Percentiles rank a stretch among this genome's conserved stretches.
Evolutionary conservation across 2,329 filamentous ascomycete genomes (phyloP).

Genomic region (Phaeosphaeriaceae sp.): DNA sequence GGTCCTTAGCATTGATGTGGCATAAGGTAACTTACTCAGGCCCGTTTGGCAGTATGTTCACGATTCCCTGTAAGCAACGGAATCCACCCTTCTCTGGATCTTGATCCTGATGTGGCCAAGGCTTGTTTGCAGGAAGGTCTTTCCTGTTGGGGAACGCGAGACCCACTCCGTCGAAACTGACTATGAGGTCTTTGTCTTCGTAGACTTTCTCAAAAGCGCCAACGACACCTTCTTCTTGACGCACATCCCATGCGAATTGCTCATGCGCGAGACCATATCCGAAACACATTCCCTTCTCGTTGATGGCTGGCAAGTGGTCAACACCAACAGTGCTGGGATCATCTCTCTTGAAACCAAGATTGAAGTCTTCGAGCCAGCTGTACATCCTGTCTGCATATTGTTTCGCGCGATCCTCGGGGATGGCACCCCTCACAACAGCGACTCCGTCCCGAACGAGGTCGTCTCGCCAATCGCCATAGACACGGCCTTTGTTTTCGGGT

Average conservation of each 20-base stretch:
- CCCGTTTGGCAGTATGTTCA: conserved; percentile 39
- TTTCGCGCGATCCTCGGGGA: conserved; percentile 27
- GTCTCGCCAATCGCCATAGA: conserved; percentile 39
- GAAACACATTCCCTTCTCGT: conserved; percentile 48
- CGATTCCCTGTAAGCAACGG: conserved; percentile 53
- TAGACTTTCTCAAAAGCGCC: conserved; percentile 54
- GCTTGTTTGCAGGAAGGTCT: conserved; percentile 37
- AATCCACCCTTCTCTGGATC: conserved; percentile 46
- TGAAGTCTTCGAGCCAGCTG: conserved; percentile 40
- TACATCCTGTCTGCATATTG: conserved; percentile 39
- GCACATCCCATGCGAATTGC: conserved; percentile 55
- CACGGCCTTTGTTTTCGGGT: not conserved
- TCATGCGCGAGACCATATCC: conserved; percentile 51
- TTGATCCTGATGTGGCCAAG: conserved; percentile 57
- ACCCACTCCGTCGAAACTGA: conserved; percentile 49
- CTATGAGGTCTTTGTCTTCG: conserved; percentile 41
- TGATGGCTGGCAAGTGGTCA: conserved; percentile 50
- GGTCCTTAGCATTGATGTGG: not conserved
- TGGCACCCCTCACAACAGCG: conserved; percentile 35
- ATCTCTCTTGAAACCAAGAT: conserved; percentile 37
- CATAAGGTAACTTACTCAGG: conserved; percentile 6
- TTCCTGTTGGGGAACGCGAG: conserved; percentile 51
- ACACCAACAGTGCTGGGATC: conserved; percentile 51
- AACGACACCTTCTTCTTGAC: conserved; percentile 50
- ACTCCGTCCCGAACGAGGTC: conserved; percentile 38